Evolutionary conservation across 345 rosid genomes (phyloP).

Genomic region (Eucalyptus decipiens): DNA sequence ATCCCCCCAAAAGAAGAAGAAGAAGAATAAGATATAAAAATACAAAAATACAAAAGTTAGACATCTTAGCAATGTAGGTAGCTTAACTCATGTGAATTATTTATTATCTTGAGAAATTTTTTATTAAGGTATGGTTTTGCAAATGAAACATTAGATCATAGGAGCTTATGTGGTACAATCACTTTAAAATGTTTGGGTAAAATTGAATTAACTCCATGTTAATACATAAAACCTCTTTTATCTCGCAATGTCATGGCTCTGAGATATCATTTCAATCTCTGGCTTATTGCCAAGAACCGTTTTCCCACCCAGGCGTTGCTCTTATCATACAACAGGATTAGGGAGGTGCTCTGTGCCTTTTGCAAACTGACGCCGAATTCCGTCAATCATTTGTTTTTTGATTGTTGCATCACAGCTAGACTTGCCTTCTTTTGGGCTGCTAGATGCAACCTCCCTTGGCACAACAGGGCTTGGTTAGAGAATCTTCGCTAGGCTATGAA

Average conservation of each 20-base stretch:
- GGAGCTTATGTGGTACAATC: not conserved
- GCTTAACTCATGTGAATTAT: not conserved
- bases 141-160: not conserved
- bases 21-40: not conserved
- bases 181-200: not conserved
- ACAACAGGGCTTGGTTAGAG: too few relatives aligned
- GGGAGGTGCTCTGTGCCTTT: too few relatives aligned
- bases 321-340: too few relatives aligned
- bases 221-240: not conserved
- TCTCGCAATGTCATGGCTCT: too few relatives aligned
- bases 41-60: not conserved
- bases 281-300: too few relatives aligned
- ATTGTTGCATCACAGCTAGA: too few relatives aligned
- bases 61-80: not conserved
- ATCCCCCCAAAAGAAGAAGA: not conserved
- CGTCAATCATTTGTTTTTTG: too few relatives aligned
- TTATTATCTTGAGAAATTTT: not conserved
- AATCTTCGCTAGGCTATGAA: too few relatives aligned
- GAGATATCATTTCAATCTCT: too few relatives aligned
- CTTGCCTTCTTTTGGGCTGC: too few relatives aligned
- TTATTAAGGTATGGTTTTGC: not conserved
- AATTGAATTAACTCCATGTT: not conserved
- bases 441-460: too few relatives aligned
- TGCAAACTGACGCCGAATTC: rapidly evolving
- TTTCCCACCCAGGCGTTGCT: too few relatives aligned